phyloP scores from a whole-genome alignment of 805 yeast species.

The Danielozyma ontarioensis region DNA sequence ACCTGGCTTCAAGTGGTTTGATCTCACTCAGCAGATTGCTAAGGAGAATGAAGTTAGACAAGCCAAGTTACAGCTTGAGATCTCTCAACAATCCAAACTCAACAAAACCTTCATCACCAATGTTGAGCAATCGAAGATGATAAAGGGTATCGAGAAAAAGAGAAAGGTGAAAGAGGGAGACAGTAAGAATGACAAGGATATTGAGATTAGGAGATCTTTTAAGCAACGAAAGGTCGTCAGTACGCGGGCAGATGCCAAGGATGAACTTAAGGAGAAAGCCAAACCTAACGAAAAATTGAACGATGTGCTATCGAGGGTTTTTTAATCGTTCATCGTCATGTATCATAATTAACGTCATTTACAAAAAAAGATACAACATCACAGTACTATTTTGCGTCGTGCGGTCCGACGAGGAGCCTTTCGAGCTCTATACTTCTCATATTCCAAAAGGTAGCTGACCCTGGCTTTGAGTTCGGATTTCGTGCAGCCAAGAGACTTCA shows the following conservation, averaged over 20 bases:
- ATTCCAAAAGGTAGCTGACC: constrained; percentile 18
- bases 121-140: constrained; percentile 82
- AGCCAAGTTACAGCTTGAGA: constrained; percentile 79
- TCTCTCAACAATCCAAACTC: constrained; percentile 81
- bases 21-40: constrained; percentile 88
- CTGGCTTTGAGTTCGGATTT: constrained; percentile 28
- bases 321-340: constrained; percentile 22
- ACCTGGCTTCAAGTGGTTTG: constrained; percentile 92
- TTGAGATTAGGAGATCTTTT: constrained; percentile 52
- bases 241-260: constrained; percentile 58
- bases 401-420: no score
- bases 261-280: constrained; percentile 36
- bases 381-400: no score
- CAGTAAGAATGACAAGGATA: constrained; percentile 13
- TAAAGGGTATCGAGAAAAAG: constrained; percentile 58
- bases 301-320: constrained; percentile 49
- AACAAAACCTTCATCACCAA: constrained; percentile 79
- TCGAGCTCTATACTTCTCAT: not conserved
- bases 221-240: constrained; percentile 66
- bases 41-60: constrained; percentile 86
- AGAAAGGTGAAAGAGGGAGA: constrained; percentile 26
- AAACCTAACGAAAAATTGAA: constrained; percentile 36
- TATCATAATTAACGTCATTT: no score
- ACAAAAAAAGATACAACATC: no score
- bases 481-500: constrained; percentile 20